Base-by-base conservation (phyloP, 306 rosid genomes). In the Oxytropis ochrocephala region DNA sequence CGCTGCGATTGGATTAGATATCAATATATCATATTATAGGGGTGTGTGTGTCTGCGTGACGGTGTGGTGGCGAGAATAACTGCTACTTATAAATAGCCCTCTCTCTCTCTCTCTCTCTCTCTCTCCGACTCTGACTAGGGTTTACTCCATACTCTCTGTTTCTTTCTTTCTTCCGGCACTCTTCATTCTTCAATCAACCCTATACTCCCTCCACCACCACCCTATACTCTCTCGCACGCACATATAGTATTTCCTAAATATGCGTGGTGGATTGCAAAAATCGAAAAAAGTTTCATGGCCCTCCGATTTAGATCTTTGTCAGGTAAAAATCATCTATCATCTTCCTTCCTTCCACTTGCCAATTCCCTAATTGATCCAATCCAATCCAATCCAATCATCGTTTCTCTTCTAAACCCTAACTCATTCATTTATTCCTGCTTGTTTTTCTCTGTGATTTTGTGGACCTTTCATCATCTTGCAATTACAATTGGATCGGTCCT, bases 211-310 rank as follows among this genome's bases (percentile, higher is more conserved):
- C 10, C n/a, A n/a, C n/a, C n/a, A n/a, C n/a, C n/a, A n/a, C n/a
- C n/a, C n/a, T n/a, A n/a, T n/a, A n/a, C n/a, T n/a, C n/a, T n/a
- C n/a, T n/a, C n/a, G 1, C 43, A 2, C 43, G 3, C 43, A 38
- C 11, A 8, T 8, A 38, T 38, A 38, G 8, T 8, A 7, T 61
- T 69, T 51, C 43, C 47, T 80, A 65, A 87, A 81, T 68, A 92
- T 89, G 97, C 85, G 92, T 33, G 86, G 96, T 39, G 86, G 96
- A 81, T 84, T 73, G 85, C 85, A 69, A 80, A 88, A 86, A 82
- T 76, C 85, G 69, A 89, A 81, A 81, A n/a, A 86, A 78, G 85
- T 92, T 88, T 81, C 96, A 48, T 92, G 96, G 97, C 89, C 97
- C 46, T 82, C 96, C 60, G 89, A 84, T 85, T 86, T 81, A 73